Percentiles rank a stretch among this genome's conserved stretches.
These are phyloP conservation scores for Paramecium sexaurelia DNA, from an alignment of 73 alveolate species.

Conservation along the genomic window DNA sequence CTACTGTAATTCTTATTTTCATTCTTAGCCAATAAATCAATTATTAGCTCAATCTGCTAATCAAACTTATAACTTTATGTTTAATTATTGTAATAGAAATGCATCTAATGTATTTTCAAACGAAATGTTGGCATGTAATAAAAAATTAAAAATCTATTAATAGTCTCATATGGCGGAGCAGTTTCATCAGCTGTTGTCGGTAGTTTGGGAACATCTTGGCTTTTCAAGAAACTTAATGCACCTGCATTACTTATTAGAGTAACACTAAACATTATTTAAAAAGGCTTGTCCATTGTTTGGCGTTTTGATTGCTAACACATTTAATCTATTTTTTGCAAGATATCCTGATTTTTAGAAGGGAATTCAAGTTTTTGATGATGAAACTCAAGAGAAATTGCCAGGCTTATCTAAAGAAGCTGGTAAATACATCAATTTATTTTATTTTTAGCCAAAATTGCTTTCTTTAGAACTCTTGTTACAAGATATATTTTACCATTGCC, in stretches of 20 bases:
- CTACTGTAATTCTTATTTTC: constrained; percentile 27
- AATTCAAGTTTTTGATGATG: constrained; percentile 44
- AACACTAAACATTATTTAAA: not conserved
- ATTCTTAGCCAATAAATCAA: constrained; percentile 29
- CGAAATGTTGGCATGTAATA: constrained; percentile 1
- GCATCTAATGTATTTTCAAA: constrained; percentile 39
- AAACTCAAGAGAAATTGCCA: constrained; percentile 17
- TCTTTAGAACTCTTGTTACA: constrained; percentile 37
- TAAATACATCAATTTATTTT: not conserved
- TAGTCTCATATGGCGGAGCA: constrained; percentile 48
- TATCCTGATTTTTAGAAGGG: constrained; percentile 37
- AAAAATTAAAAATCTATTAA: not conserved
- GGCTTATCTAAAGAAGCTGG: constrained; percentile 52
- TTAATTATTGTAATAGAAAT: constrained; percentile 57
- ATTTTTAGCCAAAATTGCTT: constrained; percentile 24
- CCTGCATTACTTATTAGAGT: constrained; percentile 34
- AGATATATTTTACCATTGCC: constrained; percentile 49
- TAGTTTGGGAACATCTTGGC: constrained; percentile 45
- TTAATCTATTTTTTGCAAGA: constrained; percentile 43
- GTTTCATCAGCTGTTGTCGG: constrained; percentile 55
- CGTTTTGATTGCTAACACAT: constrained; percentile 54
- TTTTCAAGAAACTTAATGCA: constrained; percentile 32
- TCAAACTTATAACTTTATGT: constrained; percentile 59
- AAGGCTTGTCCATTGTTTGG: constrained; percentile 57
- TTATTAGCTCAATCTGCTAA: constrained; percentile 24